phyloP scores from a whole-genome alignment of 2,329 filamentous ascomycete genomes.

The Thelonectria blattea region DNA sequence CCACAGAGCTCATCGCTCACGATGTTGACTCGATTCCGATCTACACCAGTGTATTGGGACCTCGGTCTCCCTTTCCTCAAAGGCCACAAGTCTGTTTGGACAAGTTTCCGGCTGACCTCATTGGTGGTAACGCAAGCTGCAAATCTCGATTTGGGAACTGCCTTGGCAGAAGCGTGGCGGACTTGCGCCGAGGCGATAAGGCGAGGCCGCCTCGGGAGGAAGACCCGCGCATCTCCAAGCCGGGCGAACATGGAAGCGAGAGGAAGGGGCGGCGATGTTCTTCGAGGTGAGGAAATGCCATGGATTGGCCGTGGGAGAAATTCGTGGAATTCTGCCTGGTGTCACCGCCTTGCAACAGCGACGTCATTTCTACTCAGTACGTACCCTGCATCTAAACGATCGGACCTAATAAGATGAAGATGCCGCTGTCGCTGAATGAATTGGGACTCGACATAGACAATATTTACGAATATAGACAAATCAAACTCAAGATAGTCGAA shows the following conservation, averaged over 20 bases:
- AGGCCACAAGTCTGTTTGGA: constrained; percentile 38
- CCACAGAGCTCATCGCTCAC: constrained; percentile 58
- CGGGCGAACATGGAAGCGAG: constrained; percentile 30
- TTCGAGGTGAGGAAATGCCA: background rate
- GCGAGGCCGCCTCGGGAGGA: constrained; percentile 21
- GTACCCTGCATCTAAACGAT: background rate
- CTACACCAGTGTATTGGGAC: constrained; percentile 21
- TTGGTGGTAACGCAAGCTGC: constrained; percentile 13
- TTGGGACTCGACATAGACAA: background rate
- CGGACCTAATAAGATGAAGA: no score
- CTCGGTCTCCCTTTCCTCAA: constrained; percentile 21
- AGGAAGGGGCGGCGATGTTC: background rate
- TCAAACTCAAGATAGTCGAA: no score
- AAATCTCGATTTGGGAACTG: background rate
- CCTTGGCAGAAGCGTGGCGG: constrained; percentile 11
- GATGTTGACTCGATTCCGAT: constrained; percentile 57
- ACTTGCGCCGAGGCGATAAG: background rate
- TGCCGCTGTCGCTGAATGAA: background rate
- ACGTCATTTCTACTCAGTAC: constrained; percentile 12
- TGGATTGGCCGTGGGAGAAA: constrained; percentile 18
- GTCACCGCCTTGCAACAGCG: constrained; percentile 23
- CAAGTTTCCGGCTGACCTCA: constrained; percentile 32
- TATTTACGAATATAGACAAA: no score
- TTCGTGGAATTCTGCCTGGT: constrained; percentile 29
- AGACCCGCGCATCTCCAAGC: constrained; percentile 23